These are phyloP conservation scores for Fusarium drepaniforme DNA, from an alignment of 2,329 filamentous ascomycete genomes.

Conservation along the genomic window DNA sequence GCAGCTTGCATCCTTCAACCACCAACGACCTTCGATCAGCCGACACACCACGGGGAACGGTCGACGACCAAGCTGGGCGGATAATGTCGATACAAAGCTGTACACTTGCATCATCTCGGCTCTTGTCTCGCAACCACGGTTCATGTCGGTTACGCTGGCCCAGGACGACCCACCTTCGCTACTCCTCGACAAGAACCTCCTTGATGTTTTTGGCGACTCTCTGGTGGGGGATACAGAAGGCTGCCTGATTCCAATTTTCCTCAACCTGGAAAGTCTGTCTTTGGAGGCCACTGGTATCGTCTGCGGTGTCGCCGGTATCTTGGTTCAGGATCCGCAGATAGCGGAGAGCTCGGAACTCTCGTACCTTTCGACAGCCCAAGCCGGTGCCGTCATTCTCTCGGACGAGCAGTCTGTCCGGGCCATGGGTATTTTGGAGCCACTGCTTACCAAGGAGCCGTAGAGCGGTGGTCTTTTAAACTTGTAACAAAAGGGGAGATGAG, in stretches of 20 bases:
- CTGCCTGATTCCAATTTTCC: slow-evolving; percentile 84
- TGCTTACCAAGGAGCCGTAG: background rate
- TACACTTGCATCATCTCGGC: slow-evolving; percentile 74
- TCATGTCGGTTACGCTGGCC: slow-evolving; percentile 80
- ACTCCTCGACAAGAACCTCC: slow-evolving; percentile 76
- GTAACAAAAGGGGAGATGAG: background rate
- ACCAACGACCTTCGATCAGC: slow-evolving; percentile 52
- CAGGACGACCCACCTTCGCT: slow-evolving; percentile 80
- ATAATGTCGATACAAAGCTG: slow-evolving; percentile 71
- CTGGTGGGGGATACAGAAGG: slow-evolving; percentile 81
- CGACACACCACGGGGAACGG: slow-evolving; percentile 53
- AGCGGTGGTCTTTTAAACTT: background rate
- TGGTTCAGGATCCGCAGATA: slow-evolving; percentile 78
- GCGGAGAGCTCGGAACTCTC: slow-evolving; percentile 79
- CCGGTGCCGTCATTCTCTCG: slow-evolving; percentile 89
- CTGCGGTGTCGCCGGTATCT: slow-evolving; percentile 87
- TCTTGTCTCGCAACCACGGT: slow-evolving; percentile 71
- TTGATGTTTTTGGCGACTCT: slow-evolving; percentile 76
- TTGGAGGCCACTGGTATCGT: slow-evolving; percentile 95
- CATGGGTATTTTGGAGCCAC: slow-evolving; percentile 73
- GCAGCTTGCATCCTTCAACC: slow-evolving; percentile 52
- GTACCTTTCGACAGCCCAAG: slow-evolving; percentile 89
- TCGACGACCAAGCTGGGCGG: slow-evolving; percentile 62
- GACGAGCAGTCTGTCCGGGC: slow-evolving; percentile 80
- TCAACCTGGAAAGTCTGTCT: slow-evolving; percentile 85